Base-by-base conservation (phyloP, 345 rosid species). In the Eucalyptus tenuipes region DNA sequence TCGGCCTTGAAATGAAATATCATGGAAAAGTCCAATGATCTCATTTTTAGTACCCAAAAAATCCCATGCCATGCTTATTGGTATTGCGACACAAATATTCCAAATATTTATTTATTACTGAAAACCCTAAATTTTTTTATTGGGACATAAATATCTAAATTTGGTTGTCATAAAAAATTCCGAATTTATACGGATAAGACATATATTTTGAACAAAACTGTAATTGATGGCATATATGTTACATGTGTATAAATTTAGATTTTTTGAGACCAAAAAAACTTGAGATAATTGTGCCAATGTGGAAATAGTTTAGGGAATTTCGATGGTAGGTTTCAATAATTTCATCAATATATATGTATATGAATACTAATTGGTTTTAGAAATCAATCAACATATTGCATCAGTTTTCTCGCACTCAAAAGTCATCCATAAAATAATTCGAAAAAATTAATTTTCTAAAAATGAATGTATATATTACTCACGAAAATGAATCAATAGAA, bases 321-420 rank as follows among this genome's bases (percentile, higher is more conserved):
- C 1, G 6, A 1, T 55, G 3, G 61, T 55, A 59, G 14, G 4
- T 9, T 37, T 37, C 3, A 10, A 18, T 37, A 37, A 37, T 75
- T 37, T 44, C 25, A 52, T 52, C 2, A 3, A 37, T 2, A 10
- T 10, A 71, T 18, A 71, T 10, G 1, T 71, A 10, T 75, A 42
- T 10, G 2, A 75, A 1, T 37, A 18, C 27, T 75, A 7, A 18
- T 64, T n/a, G 8, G 31, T 29, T n/a, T 57, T n/a, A 29, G 71
- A 64, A 13, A n/a, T 64, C 13, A 64, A n/a, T n/a, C 31, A 12
- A 59, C 4, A 5, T 27, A 12, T 59, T n/a, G 71, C 10, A n/a
- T 64, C 3, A 14, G 0, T 29, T 29, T 4, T 0, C 18, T 64
- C 10, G 18, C 3, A 7, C 33, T n/a, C 37, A 14, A 7, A n/a